phyloP scores from a whole-genome alignment of 2,329 filamentous ascomycete genomes.

The Ampelomyces quisqualis region DNA sequence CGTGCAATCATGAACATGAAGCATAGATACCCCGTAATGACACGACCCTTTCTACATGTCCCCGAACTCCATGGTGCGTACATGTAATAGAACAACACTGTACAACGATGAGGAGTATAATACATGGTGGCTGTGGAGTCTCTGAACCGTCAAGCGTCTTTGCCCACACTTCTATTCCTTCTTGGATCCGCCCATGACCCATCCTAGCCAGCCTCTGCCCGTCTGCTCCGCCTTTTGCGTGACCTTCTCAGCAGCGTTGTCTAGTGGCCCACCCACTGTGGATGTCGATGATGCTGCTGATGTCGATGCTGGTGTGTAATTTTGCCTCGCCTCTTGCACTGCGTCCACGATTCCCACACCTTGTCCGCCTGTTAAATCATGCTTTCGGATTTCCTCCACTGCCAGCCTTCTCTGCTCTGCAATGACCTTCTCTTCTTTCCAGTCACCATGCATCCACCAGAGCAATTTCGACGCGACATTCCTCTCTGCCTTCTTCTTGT shows the following conservation, averaged over 20 bases:
- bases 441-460: constrained; percentile 42
- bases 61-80: constrained; percentile 37
- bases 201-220: constrained; percentile 50
- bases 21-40: constrained; percentile 27
- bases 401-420: constrained; percentile 38
- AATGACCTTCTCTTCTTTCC: constrained; percentile 42
- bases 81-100: constrained; percentile 36
- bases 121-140: constrained; percentile 25
- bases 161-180: constrained; percentile 32
- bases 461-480: constrained; percentile 34
- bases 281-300: constrained; percentile 28
- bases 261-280: constrained; percentile 48
- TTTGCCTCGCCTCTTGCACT: constrained; percentile 37
- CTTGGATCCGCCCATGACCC: constrained; percentile 46
- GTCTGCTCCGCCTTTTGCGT: constrained; percentile 39
- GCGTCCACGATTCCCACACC: constrained; percentile 32
- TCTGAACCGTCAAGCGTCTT: constrained; percentile 1
- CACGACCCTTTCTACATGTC: constrained; percentile 17
- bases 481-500: constrained; percentile 38
- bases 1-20: constrained; percentile 31
- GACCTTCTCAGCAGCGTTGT: constrained; percentile 49
- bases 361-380: constrained; percentile 24
- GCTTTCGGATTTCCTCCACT: constrained; percentile 33
- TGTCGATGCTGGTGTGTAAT: constrained; percentile 25
- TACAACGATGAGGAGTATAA: constrained; percentile 38